Conservation (phyloP, 805 yeast genomes). For the Candida montana region DNA sequence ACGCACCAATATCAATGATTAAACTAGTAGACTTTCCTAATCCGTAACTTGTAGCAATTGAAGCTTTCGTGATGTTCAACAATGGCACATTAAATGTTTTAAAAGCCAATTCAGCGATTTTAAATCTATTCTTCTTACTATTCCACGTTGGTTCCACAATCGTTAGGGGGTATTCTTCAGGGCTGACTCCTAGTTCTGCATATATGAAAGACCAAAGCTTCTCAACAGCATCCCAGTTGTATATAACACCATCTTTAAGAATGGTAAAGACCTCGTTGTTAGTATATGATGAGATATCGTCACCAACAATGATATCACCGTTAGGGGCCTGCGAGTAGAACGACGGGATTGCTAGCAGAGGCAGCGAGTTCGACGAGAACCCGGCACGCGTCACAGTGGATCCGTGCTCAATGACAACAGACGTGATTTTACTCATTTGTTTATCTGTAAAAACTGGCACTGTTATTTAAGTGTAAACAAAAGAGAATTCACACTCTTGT, state of each 20-base stretch:
- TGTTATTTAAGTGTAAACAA: slow-evolving; percentile 1
- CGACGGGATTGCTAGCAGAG: slow-evolving; percentile 53
- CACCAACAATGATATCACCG: slow-evolving; percentile 35
- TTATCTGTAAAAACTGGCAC: too few relatives aligned
- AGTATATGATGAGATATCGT: slow-evolving; percentile 35
- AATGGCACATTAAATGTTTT: slow-evolving; percentile 71
- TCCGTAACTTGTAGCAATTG: slow-evolving; percentile 74
- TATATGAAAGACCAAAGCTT: slow-evolving; percentile 66
- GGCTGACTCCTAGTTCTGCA: slow-evolving; percentile 42
- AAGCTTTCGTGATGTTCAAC: slow-evolving; percentile 68
- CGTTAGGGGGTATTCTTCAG: slow-evolving; percentile 61
- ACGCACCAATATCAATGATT: slow-evolving; percentile 75
- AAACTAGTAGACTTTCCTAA: slow-evolving; percentile 72
- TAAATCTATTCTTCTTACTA: slow-evolving; percentile 48
- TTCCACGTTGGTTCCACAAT: slow-evolving; percentile 68
- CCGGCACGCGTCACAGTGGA: slow-evolving; percentile 65
- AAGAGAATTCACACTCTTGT: too few relatives aligned
- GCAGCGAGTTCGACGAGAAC: slow-evolving; percentile 58
- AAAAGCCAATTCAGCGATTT: slow-evolving; percentile 67
- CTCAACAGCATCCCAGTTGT: slow-evolving; percentile 68
- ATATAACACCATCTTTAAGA: slow-evolving; percentile 57
- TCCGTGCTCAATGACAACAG: slow-evolving; percentile 69
- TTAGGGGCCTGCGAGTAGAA: slow-evolving; percentile 37
- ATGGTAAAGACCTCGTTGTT: slow-evolving; percentile 42
- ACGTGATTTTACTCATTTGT: slow-evolving; percentile 33